These are phyloP conservation scores for Talaromyces sp. DNA, from an alignment of 2,329 filamentous ascomycete species.

Conservation along the genomic window DNA sequence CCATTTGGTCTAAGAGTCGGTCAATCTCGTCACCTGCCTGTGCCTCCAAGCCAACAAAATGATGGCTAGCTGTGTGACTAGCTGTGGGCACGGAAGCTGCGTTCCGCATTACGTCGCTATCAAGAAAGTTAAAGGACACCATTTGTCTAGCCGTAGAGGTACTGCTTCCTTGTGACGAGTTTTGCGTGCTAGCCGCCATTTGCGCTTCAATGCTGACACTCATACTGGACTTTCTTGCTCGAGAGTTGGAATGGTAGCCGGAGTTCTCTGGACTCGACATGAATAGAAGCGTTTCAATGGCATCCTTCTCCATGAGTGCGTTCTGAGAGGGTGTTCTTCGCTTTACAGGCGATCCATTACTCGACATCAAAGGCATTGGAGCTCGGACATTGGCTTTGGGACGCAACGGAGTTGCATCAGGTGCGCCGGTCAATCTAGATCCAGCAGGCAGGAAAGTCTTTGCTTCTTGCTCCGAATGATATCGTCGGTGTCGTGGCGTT, in stretches of 20 bases:
- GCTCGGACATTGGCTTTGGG: conserved; percentile 17
- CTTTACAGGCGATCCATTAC: conserved; percentile 11
- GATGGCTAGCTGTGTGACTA: not conserved
- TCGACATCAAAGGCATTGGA: conserved; percentile 19
- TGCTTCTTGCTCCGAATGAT: conserved; percentile 33
- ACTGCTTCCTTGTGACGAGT: conserved; percentile 22
- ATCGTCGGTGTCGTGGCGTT: conserved; percentile 29
- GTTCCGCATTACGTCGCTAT: not conserved
- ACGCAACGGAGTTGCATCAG: conserved; percentile 29
- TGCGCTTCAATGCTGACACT: conserved; percentile 27
- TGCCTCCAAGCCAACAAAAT: conserved; percentile 27
- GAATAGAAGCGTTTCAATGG: conserved; percentile 50
- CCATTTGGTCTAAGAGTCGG: conserved; percentile 41
- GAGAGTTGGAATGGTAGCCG: conserved; percentile 40
- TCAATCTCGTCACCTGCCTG: conserved; percentile 40
- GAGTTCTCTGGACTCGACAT: conserved; percentile 51
- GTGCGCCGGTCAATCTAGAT: conserved; percentile 21
- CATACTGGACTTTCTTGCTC: conserved; percentile 23
- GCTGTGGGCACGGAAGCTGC: not conserved
- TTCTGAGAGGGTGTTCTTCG: conserved; percentile 41
- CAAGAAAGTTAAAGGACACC: not conserved
- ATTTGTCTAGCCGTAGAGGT: not conserved
- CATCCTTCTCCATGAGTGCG: conserved; percentile 48
- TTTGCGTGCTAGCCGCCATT: conserved; percentile 21
- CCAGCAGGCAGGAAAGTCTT: conserved; percentile 20